Base-by-base conservation (phyloP, 345 rosid genomes). In the Microthlaspi erraticum region DNA sequence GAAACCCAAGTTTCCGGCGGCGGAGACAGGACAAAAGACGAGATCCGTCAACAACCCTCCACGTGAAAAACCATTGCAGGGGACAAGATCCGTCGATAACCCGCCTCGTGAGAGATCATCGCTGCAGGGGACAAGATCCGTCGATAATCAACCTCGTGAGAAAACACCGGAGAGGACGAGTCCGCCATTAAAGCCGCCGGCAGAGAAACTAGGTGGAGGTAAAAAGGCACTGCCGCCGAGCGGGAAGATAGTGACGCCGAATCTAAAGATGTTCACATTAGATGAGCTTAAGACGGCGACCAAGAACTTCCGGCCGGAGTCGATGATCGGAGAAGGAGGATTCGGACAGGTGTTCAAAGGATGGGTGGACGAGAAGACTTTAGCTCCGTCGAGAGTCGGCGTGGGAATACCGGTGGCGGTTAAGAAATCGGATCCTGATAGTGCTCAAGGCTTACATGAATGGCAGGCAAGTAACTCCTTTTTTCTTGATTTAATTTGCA, bases 311-410 rank as follows among this genome's bases (percentile, higher is more conserved):
- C 66, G 84, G 57, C 90, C 93, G 10, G 92, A 82, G 31, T 79
- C 90, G 5, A 33, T 88, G 58, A 70, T 93, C 2, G 97, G 98
- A 19, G 98, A 93, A 69, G 98, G 98, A 3, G 97, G 98, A 3
- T 93, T 93, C 13, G 98, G 98, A 29, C 80, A 81, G 66, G 98
- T 93, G 19, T 93, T 85, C 67, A 90, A 83, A 61, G 98, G 98
- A 5, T 90, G 97, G 97, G 78, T 90, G 1, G 96, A 90, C 3
- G 86, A 79, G 39, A 82, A 50, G 26, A 90, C 85, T 0, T 81
- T 57, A 16, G 86, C 82, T 10, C 96, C 98, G 41, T 66, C 97
- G 1, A 82, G 59, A 63, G 81, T 54, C 2, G 93, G 97, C 0
- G 68, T 64, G 55, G 97, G 98, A 18, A 83, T 83, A 48, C 84